Evolutionary conservation across 176 grass and related monocot species (phyloP).

Genomic region (Lolium perenne): DNA sequence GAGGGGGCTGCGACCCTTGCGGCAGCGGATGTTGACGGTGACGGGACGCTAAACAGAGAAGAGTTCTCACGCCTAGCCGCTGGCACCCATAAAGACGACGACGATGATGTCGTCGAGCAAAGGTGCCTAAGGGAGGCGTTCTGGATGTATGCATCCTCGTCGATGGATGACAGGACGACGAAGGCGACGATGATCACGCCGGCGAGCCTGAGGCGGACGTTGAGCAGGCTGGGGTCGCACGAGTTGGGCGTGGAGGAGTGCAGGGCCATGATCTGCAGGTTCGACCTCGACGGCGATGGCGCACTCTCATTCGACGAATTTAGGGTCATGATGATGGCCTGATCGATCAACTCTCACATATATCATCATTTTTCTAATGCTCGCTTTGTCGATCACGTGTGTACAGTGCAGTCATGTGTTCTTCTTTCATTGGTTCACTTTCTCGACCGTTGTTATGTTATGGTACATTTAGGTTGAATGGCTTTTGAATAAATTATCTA

Average conservation of each 20-base stretch:
- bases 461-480: too few species aligned
- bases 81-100: background rate
- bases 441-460: too few species aligned
- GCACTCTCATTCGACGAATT: too few species aligned
- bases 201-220: conserved; percentile 27
- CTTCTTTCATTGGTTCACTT: too few species aligned
- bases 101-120: conserved; percentile 8
- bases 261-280: too few species aligned
- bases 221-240: conserved; percentile 38
- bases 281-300: too few species aligned
- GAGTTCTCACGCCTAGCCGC: conserved; percentile 42
- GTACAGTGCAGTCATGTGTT: too few species aligned
- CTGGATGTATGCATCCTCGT: conserved; percentile 49
- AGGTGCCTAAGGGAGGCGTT: conserved; percentile 57
- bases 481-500: too few species aligned
- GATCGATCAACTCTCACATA: too few species aligned
- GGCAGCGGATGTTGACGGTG: conserved; percentile 44
- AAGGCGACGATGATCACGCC: conserved; percentile 22
- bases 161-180: background rate
- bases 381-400: too few species aligned
- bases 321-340: too few species aligned
- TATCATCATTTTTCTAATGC: too few species aligned
- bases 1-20: conserved; percentile 44
- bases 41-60: conserved; percentile 44
- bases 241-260: conserved; percentile 31